Evolutionary conservation across 148 eudicot genomes (phyloP), one percentile per base, ranked within the genome.

Genomic region (Simmondsia chinensis): DNA sequence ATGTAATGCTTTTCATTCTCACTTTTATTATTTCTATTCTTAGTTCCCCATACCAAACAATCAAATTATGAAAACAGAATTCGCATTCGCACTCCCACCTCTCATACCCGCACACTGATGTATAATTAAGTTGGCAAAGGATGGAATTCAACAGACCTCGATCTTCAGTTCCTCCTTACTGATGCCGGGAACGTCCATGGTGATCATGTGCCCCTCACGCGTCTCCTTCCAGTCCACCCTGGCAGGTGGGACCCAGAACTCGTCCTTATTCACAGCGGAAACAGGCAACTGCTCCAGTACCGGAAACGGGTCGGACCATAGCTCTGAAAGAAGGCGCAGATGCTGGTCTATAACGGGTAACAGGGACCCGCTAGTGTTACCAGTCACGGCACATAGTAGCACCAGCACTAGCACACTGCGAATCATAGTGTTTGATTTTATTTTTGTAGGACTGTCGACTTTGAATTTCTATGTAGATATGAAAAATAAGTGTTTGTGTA

Each of bases 221-320:
- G 73, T 67, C 57, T 72, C 77, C 46, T 72, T 67, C 77, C 77
- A 67, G 47, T 72, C 77, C 11, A 72, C 70, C 36, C 43, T 62
- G 1, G 73, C 62, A 0, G 65, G 65, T 7, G 62, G 6, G 0
- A 42, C 19, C 25, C 39, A 16, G 2, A 46, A 10, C 11, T 31
- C 52, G 5, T 50, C 54, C 20, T 19, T 52, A 9, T 60, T 58
- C 2, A 56, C 10, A 9, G 52, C 50, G 6, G 63, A 50, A 4
- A 64, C 19, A 0, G 69, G 69, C 5, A 64, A 24, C 7, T 64
- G 53, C 2, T 64, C 69, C 0, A 64, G 49, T 25, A 57, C 18
- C 27, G 48, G 39, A 26, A 64, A 64, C 6, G 69, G 69, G 22
- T 64, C 69, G 20, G 62, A 39, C 62, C 68, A 56, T 3, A 63